These are phyloP conservation scores for Solanum lycopersicoides DNA, from an alignment of 257 asterid genomes.

Conservation along the genomic window DNA sequence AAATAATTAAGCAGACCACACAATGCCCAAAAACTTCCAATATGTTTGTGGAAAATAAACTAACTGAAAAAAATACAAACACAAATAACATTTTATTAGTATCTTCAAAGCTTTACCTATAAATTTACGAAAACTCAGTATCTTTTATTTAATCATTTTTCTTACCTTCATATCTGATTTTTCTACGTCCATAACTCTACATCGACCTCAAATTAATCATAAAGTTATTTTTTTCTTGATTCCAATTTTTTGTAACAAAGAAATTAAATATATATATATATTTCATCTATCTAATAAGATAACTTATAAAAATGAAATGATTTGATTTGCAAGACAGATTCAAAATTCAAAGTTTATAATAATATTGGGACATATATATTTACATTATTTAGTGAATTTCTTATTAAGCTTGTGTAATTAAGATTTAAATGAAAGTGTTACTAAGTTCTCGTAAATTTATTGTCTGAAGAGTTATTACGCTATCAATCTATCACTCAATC, in stretches of 20 bases:
- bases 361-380: neutral
- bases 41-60: neutral
- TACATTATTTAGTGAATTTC: neutral
- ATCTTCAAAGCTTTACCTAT: neutral
- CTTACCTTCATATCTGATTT: neutral
- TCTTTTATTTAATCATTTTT: too few species aligned
- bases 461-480: neutral
- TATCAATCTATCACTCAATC: too few species aligned
- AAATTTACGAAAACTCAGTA: neutral
- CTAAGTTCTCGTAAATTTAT: too few species aligned
- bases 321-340: neutral
- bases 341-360: neutral
- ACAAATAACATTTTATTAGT: too few species aligned
- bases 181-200: neutral
- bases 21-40: neutral
- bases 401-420: neutral
- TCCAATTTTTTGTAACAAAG: neutral
- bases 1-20: neutral
- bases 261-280: neutral
- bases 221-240: too few species aligned
- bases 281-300: neutral
- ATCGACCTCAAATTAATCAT: neutral
- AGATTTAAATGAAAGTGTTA: neutral
- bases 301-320: neutral
- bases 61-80: neutral